These are phyloP conservation scores for Penicillium sp. DNA, from an alignment of 2,329 filamentous ascomycete species.

Conservation along the genomic window DNA sequence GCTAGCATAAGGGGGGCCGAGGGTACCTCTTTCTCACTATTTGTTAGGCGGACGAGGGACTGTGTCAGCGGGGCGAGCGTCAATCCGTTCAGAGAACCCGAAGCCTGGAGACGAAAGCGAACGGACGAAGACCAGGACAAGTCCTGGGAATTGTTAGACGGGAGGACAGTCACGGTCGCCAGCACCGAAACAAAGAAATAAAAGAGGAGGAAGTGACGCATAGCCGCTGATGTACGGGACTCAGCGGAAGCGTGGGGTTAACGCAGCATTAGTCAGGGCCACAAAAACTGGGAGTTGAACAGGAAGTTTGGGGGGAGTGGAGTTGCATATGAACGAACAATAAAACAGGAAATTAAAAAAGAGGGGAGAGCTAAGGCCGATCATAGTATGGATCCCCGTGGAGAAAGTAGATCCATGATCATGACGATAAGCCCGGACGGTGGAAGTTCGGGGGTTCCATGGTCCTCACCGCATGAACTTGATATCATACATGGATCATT, in stretches of 20 bases:
- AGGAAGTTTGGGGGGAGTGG: slow-evolving; percentile 8
- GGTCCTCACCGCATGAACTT: background rate
- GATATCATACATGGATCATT: background rate
- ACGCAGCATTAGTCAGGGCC: slow-evolving; percentile 20
- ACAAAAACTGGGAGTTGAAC: slow-evolving; percentile 7
- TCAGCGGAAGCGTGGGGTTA: slow-evolving; percentile 11
- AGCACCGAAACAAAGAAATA: slow-evolving; percentile 15
- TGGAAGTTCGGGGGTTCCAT: slow-evolving; percentile 6
- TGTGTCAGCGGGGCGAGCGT: slow-evolving; percentile 29
- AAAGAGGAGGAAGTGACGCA: slow-evolving; percentile 13
- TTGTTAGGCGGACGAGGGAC: slow-evolving; percentile 19
- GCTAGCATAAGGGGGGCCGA: background rate
- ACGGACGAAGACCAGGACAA: slow-evolving; percentile 19
- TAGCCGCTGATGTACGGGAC: slow-evolving; percentile 8
- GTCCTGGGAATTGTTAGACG: slow-evolving; percentile 33
- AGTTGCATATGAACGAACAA: slow-evolving; percentile 12
- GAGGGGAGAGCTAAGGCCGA: slow-evolving; percentile 25
- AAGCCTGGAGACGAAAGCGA: slow-evolving; percentile 26
- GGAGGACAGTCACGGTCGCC: slow-evolving; percentile 23
- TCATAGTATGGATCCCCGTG: slow-evolving; percentile 23
- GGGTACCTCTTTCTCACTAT: slow-evolving; percentile 25
- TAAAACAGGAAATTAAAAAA: slow-evolving; percentile 22
- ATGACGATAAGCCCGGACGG: slow-evolving; percentile 15
- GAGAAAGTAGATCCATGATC: slow-evolving; percentile 17
- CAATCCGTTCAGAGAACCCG: slow-evolving; percentile 18